phyloP scores from a whole-genome alignment of 495 filamentous ascomycete species.

The Paragyromitra xinjiangensis region DNA sequence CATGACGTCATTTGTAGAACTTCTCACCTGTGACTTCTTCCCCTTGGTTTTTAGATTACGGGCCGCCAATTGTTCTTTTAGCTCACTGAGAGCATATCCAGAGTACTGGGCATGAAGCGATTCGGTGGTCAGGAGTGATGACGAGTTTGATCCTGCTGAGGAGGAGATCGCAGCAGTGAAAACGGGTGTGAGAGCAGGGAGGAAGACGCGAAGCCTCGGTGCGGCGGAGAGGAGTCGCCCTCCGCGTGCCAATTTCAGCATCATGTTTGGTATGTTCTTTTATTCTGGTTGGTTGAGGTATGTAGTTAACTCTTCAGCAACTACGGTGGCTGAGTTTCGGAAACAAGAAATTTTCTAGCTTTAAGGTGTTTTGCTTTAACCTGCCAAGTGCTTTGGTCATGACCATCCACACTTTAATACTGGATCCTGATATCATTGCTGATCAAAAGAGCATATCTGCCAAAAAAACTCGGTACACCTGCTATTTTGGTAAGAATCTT shows the following conservation, averaged over 20 bases:
- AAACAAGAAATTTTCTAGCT: not conserved
- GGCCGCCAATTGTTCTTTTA: constrained; percentile 8
- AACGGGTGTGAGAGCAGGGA: not conserved
- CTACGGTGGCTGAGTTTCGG: not conserved
- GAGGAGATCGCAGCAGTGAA: constrained; percentile 22
- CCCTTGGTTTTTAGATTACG: constrained; percentile 15
- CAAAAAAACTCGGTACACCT: not conserved
- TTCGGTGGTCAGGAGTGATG: constrained; percentile 13
- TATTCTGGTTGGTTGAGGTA: not conserved
- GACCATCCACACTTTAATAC: not conserved
- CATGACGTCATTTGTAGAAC: constrained; percentile 37
- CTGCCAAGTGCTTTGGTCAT: constrained; percentile 7
- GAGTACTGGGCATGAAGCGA: constrained; percentile 25
- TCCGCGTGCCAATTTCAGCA: constrained; percentile 5
- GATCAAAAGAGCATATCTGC: not conserved
- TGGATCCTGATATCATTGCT: not conserved
- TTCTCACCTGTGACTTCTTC: constrained; percentile 20
- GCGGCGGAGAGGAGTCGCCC: not conserved
- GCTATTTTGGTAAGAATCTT: not conserved
- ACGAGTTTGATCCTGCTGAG: constrained; percentile 11
- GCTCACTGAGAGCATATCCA: not conserved
- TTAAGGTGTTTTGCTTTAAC: not conserved
- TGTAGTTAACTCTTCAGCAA: not conserved
- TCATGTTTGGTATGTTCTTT: constrained; percentile 6
- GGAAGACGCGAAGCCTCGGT: constrained; percentile 3